Percentiles rank a stretch among this genome's conserved stretches.
Evolutionary conservation across 768 basidiomycete species (phyloP).

Genomic region (Naematelia aurantialba): DNA sequence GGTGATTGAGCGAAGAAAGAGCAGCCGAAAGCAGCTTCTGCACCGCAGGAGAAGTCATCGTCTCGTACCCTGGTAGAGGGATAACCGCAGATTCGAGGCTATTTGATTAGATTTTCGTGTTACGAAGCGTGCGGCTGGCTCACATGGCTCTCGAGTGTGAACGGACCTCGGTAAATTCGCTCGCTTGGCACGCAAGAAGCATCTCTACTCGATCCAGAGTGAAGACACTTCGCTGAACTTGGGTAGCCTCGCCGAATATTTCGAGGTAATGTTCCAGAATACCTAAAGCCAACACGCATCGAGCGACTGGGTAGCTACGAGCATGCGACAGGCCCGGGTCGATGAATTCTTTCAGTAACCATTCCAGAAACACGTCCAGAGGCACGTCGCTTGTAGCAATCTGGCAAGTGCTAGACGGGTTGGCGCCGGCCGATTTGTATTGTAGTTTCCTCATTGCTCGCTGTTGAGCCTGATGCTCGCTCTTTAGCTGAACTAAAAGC

Average conservation of each 20-base stretch:
- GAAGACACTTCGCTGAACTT: conserved; percentile 14
- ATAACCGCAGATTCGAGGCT: conserved; percentile 33
- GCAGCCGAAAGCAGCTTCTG: conserved; percentile 30
- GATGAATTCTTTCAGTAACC: conserved; percentile 27
- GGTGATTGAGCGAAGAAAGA: conserved; percentile 30
- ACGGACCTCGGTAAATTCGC: conserved; percentile 47
- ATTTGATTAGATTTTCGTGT: conserved; percentile 2
- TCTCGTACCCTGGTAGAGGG: conserved; percentile 37
- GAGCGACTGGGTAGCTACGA: conserved; percentile 25
- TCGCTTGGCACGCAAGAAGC: conserved; percentile 41
- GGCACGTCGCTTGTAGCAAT: not conserved
- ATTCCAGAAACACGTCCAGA: conserved; percentile 3
- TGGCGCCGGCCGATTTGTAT: not conserved
- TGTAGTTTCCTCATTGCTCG: not conserved
- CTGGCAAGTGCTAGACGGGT: not conserved
- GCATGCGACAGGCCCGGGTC: conserved; percentile 21
- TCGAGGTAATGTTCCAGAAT: conserved; percentile 25
- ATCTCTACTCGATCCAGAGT: conserved; percentile 33
- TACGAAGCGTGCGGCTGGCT: no score
- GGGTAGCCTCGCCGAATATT: conserved; percentile 11
- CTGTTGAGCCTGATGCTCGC: not conserved
- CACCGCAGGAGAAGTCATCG: conserved; percentile 9
- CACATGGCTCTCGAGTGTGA: conserved; percentile 37
- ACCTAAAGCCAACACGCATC: conserved; percentile 23
- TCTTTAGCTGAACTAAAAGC: conserved; percentile 19